A percentile compares a stretch with the other conserved stretches of the same genome.
Conservation (phyloP, 2,329 filamentous ascomycete species). For the Magnaporthales sp. region DNA sequence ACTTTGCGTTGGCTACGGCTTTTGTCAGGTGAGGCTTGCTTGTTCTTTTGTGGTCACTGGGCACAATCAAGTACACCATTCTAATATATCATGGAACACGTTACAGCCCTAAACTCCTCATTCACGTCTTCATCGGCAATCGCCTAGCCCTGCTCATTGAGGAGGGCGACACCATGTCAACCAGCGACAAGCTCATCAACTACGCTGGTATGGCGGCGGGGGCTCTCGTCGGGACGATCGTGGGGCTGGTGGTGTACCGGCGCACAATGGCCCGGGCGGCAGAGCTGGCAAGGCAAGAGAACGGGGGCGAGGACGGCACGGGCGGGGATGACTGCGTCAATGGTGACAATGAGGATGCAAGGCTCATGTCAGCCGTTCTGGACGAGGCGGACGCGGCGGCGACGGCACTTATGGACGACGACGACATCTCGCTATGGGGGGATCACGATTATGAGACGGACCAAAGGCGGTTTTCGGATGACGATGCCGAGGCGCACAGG, state of each 20-base stretch:
- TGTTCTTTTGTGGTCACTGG: neutral
- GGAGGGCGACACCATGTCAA: constrained; percentile 70
- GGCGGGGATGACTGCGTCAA: constrained; percentile 34
- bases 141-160: constrained; percentile 78
- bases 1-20: constrained; percentile 75
- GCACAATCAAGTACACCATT: neutral
- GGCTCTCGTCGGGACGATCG: constrained; percentile 59
- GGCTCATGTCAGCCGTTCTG: constrained; percentile 17
- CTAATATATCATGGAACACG: neutral
- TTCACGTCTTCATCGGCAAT: constrained; percentile 87
- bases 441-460: constrained; percentile 23
- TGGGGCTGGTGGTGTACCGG: constrained; percentile 80
- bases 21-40: constrained; percentile 46
- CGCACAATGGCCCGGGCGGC: constrained; percentile 55
- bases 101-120: constrained; percentile 69
- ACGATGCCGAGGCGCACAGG: neutral
- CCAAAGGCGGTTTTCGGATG: neutral
- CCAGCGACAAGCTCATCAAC: constrained; percentile 69
- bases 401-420: constrained; percentile 47
- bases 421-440: constrained; percentile 52
- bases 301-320: constrained; percentile 13
- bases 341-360: constrained; percentile 10
- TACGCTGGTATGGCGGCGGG: constrained; percentile 73
- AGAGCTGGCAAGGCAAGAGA: constrained; percentile 39
- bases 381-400: constrained; percentile 35